phyloP scores from a whole-genome alignment of 2,329 filamentous ascomycete genomes.

The Periconia sp. region DNA sequence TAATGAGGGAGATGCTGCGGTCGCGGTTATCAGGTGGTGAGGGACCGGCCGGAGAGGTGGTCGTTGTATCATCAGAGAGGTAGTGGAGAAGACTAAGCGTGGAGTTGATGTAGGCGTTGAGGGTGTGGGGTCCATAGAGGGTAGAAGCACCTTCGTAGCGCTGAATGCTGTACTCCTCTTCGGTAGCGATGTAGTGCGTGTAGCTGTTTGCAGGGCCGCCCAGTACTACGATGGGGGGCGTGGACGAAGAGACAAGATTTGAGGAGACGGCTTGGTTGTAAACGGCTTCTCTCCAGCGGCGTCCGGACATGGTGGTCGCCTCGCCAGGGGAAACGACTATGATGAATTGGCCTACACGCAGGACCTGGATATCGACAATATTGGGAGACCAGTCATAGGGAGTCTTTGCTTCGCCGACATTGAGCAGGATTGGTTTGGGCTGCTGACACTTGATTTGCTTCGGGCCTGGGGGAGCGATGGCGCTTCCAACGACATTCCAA shows the following conservation, averaged over 20 bases:
- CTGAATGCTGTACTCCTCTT: slow-evolving; percentile 82
- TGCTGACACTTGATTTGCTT: slow-evolving; percentile 78
- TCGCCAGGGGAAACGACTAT: slow-evolving; percentile 87
- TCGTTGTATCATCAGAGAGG: slow-evolving; percentile 55
- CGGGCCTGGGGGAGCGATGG: slow-evolving; percentile 72
- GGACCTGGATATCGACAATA: slow-evolving; percentile 84
- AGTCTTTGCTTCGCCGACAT: slow-evolving; percentile 78
- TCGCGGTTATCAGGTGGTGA: slow-evolving; percentile 79
- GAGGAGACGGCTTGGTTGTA: slow-evolving; percentile 31
- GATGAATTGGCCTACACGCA: slow-evolving; percentile 83
- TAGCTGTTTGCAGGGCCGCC: slow-evolving; percentile 92
- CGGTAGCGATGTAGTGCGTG: slow-evolving; percentile 79
- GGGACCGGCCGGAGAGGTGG: slow-evolving; percentile 58
- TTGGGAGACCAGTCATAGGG: slow-evolving; percentile 93
- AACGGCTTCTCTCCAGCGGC: slow-evolving; percentile 73
- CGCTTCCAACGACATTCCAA: slow-evolving; percentile 76
- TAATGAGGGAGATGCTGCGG: slow-evolving; percentile 79
- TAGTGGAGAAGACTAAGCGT: slow-evolving; percentile 75
- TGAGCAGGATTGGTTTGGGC: slow-evolving; percentile 84
- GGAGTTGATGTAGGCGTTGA: slow-evolving; percentile 87
- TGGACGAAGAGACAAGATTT: slow-evolving; percentile 17
- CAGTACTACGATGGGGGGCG: slow-evolving; percentile 70
- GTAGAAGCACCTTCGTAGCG: slow-evolving; percentile 96
- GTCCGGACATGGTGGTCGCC: slow-evolving; percentile 89
- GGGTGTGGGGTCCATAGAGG: slow-evolving; percentile 80